Base-by-base conservation (phyloP, 768 basidiomycete species). In the Kwoniella europaea region DNA sequence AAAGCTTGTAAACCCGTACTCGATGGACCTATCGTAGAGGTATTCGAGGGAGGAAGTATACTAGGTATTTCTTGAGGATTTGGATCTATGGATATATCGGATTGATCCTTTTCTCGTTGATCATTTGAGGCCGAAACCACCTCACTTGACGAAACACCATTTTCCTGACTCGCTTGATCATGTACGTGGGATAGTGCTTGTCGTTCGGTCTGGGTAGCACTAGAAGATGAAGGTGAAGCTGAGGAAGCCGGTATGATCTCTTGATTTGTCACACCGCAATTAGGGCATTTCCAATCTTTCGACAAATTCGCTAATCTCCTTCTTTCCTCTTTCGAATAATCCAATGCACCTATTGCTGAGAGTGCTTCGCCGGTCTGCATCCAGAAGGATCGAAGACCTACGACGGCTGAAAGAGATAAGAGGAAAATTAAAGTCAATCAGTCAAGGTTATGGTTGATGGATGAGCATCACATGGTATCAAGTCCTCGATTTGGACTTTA, bases 371-470 rank as follows among this genome's bases (percentile, higher is more conserved):
- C 81, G 22, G 66, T 62, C 63, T 80, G 79, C 66, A 78, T 82
- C 83, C 84, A 84, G 74, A 86, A 86, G 13, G 81, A 76, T 42
- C 76, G 73, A 29, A 86, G 74, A 0, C 84, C 85, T 2, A 84
- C 62, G 22, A 86, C 78, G 6, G 82, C 80, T 81, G 59, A 42
- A 7, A 12, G n/a, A 65, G n/a, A 52, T 13, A 52, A 15, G 24
- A 24, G 5, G 22, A 52, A 27, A 10, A 63, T 13, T 56, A 9
- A 41, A 1, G 27, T 18, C 27, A 46, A 9, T 46, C 24, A 24
- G 41, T 46, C 12, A 24, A 10, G 12, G 12, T 44, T 5, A 2
- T 10, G 18, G 10, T 44, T 16, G n/a, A 29, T 2, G 65, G 27
- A 27, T 27, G 27, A 27, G 27, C 27, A 27, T 27, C 27, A 27